Base-by-base conservation (phyloP, 148 eudicot species). In the Amaranthus cruentus region DNA sequence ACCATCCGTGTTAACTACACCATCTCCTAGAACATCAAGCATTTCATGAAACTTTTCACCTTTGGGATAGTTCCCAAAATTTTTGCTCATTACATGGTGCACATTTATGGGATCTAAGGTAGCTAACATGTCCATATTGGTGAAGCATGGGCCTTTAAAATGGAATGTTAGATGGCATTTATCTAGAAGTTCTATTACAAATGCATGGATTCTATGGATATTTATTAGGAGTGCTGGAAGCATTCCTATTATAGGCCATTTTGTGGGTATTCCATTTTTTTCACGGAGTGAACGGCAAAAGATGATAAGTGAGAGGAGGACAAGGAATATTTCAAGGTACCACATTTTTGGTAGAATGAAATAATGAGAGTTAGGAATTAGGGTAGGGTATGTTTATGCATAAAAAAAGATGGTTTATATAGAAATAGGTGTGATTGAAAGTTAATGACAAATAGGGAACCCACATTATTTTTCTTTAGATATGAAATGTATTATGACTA, bases 1-100 rank as follows among this genome's bases (percentile, higher is more conserved):
- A 7, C n/a, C 43, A 48, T 86, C 89, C 0, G 82, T 68, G 51
- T 86, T 88, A 74, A 88, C 76, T n/a, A 88, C 77, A 50, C 84
- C 92, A 28, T 81, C 82, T 57, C 92, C 89, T 28, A 86, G 57
- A 10, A 88, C 77, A 18, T 88, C 88, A 7, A 88, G 79, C 1
- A 86, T 84, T 70, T 84, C 78, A 10, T 52, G 50, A 61, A 84
- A 81, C 55, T 77, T 54, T 6, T 77, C 58, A 2, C 88, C 89
- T 55, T 88, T 88, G 0, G 84, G 88, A 51, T 82, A 88, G 71
- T 88, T 88, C 8, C 7, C 38, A 54, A 86, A 86, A 67, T 83
- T 79, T 12, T 79, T 62, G 70, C 88, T 86, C 80, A 81, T 81
- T 6, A 86, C 72, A 15, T 86, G 79, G 80, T 86, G 89, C 1